Conservation (phyloP, 306 rosid genomes). For the Malus asiatica region DNA sequence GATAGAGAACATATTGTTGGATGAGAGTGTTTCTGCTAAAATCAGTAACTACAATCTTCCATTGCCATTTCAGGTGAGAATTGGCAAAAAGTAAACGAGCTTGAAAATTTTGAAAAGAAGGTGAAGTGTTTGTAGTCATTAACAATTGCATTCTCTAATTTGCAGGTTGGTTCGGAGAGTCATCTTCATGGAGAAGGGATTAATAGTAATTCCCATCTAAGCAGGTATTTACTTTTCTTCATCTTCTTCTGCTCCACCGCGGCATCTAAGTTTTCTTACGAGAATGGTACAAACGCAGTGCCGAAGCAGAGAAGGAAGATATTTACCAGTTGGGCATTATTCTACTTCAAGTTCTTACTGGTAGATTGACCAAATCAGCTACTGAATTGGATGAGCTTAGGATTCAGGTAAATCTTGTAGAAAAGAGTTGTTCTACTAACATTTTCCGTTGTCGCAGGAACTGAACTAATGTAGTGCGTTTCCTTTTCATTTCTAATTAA, state of each 20-base stretch:
- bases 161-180: constrained; percentile 28
- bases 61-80: constrained; percentile 48
- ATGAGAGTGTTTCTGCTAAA: constrained; percentile 58
- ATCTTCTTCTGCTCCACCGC: background rate
- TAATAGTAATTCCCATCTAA: background rate
- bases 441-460: no score
- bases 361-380: constrained; percentile 41
- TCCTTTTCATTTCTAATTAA: background rate
- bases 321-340: constrained; percentile 72
- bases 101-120: background rate
- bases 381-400: constrained; percentile 48
- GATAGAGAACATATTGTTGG: constrained; percentile 59
- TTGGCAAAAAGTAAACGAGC: background rate
- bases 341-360: constrained; percentile 68
- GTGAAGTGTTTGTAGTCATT: background rate
- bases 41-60: constrained; percentile 71
- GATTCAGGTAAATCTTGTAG: constrained; percentile 38
- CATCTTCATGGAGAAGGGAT: constrained; percentile 15
- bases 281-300: constrained; percentile 14
- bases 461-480: no score
- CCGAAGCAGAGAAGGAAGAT: constrained; percentile 70
- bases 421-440: background rate
- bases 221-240: constrained; percentile 24
- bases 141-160: constrained; percentile 5
- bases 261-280: background rate